Base-by-base conservation (phyloP, 2,329 filamentous ascomycete species). In the Diplodia scrobiculata region DNA sequence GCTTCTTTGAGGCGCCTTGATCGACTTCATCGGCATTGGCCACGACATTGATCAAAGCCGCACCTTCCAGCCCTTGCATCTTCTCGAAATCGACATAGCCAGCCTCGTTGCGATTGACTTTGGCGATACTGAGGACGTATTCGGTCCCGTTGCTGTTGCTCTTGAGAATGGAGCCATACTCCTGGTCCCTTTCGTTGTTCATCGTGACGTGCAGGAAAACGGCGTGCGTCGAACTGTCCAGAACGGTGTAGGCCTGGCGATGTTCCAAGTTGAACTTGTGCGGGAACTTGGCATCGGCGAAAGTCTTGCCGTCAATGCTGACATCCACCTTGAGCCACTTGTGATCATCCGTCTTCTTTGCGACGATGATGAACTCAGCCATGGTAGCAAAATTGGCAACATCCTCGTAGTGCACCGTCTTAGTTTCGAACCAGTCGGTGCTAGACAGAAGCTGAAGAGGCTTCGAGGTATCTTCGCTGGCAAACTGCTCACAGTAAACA, bases 131-230 rank as follows among this genome's bases (percentile, higher is more conserved):
- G 69, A 96, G 81, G 13, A 97, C 91, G 73, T 97, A 99, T 1
- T 91, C 95, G 0, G 95, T 99, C 64, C 95, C 95, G 74, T 99
- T 98, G 72, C 92, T 97, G 81, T 99, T 99, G 74, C 92, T 97
- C 85, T 98, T 99, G 78, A 99, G 87, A 71, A 99, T 91, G 27
- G 90, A 89, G 45, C 95, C 95, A 72, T 91, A 92, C 67, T 90
- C 86, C 60, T 85, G 86, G 19, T 87, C 89, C 60, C 82, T 75
- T 3, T 81, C 81, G 48, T 84, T 84, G 72, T 90, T 89, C 48
- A 91, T 91, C 0, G 90, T 92, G 54, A 98, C 94, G 73, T 98
- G 96, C 67, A 99, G 80, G 79, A 98, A 98, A 67, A 99, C 85
- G 0, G 95, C 91, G 77, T 98, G 94, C 0, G 92, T 97, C 1